Evolutionary conservation across 208 protist genomes (phyloP), one percentile per base, ranked within the genome.

Genomic region (Crithidia sp.): DNA sequence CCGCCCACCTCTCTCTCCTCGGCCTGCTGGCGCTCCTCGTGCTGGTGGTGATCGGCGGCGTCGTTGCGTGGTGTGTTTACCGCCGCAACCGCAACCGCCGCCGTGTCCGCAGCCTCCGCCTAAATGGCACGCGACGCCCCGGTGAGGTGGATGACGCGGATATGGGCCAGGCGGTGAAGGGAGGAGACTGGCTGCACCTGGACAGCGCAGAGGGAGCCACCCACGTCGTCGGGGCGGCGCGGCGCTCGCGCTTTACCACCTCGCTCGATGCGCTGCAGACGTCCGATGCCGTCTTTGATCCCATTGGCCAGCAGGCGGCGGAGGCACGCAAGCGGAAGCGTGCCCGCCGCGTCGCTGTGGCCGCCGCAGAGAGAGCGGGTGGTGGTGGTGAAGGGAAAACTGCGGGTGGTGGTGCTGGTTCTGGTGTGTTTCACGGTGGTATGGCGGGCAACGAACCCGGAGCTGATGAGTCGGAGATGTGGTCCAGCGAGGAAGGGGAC

Each of bases 241-340:
- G 39, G 3, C 44, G 56, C 16, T 12, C 65, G 49, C 40, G 50
- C 12, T 74, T 76, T 17, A 36, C 52, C 4, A 17, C 56, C 10
- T 53, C 6, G 3, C 6, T 43, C 5, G 77, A 54, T 19, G 71
- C n/a, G 7, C 37, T 10, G 5, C 58, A n/a, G 8, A 28, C 12
- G 13, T 19, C 8, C 7, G 67, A 45, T 5, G 54, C n/a, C 6
- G 67, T 66, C 6, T 94, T 94, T 65, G 89, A 94, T 60, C 89
- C 89, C 6, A 86, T 94, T 56, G 78, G 78, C n/a, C 80, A 84
- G 16, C 79, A 85, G 76, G 82, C 85, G 7, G 83, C 80, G 54
- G 71, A 73, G n/a, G 68, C 75, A n/a, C 79, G 71, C 43, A 71
- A 78, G 68, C 84, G 84, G 5, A 82, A 82, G 65, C 71, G 71